Percentiles rank a stretch among this genome's conserved stretches.
These are phyloP conservation scores for Coemansia erecta DNA, from an alignment of 192 early-diverging fungal species.

Conservation along the genomic window DNA sequence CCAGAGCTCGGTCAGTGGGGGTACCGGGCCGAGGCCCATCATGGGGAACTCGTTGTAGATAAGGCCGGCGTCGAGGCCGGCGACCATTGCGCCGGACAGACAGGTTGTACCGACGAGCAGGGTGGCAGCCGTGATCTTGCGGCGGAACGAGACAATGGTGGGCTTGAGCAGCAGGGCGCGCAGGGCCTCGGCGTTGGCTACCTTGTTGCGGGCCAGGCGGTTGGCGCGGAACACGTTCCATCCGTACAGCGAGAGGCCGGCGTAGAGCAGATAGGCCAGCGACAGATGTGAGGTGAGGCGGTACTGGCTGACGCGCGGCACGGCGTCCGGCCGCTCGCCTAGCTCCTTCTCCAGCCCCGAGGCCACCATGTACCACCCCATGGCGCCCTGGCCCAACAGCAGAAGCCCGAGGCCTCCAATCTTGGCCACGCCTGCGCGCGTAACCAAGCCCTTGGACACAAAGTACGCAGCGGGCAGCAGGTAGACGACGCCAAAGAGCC, in stretches of 20 bases:
- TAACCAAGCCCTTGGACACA: slow-evolving; percentile 75
- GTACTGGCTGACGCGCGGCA: slow-evolving; percentile 93
- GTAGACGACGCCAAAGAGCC: slow-evolving; percentile 85
- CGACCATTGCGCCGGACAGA: slow-evolving; percentile 91
- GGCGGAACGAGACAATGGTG: slow-evolving; percentile 56
- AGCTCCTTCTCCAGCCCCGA: slow-evolving; percentile 84
- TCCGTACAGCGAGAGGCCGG: slow-evolving; percentile 74
- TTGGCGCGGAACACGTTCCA: slow-evolving; percentile 72
- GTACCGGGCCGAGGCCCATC: slow-evolving; percentile 87
- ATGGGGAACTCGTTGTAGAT: slow-evolving; percentile 96
- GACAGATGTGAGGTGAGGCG: slow-evolving; percentile 88
- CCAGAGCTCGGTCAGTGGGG: slow-evolving; percentile 67
- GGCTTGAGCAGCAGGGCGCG: slow-evolving; percentile 64
- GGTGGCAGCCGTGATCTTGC: slow-evolving; percentile 33
- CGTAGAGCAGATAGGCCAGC: slow-evolving; percentile 85
- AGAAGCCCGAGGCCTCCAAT: slow-evolving; percentile 62
- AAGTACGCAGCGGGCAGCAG: slow-evolving; percentile 87
- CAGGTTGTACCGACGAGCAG: slow-evolving; percentile 80
- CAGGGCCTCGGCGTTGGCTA: slow-evolving; percentile 58
- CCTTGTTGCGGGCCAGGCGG: slow-evolving; percentile 55
- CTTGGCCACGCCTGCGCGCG: slow-evolving; percentile 59
- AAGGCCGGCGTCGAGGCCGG: slow-evolving; percentile 94
- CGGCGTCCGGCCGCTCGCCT: slow-evolving; percentile 69
- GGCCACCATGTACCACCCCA: slow-evolving; percentile 99
- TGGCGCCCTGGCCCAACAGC: slow-evolving; percentile 78